Conservation (phyloP, 306 rosid species). For the Sesbania bispinosa region DNA sequence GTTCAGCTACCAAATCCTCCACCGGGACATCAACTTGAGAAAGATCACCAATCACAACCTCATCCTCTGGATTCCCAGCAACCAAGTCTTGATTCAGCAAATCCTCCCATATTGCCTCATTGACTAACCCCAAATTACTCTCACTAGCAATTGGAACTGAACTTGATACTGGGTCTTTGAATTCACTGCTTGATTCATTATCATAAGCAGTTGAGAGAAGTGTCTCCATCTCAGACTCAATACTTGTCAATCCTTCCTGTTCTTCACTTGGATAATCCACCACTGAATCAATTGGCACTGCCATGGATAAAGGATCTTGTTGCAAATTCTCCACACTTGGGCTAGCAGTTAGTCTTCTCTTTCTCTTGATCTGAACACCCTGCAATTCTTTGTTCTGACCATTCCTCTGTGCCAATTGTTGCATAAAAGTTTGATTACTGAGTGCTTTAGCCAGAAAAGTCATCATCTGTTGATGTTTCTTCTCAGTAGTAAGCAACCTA, state of each 20-base stretch:
- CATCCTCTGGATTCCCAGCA: slow-evolving; percentile 51
- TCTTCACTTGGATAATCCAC: slow-evolving; percentile 28
- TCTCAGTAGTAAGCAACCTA: slow-evolving; percentile 60
- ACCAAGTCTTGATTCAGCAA: slow-evolving; percentile 55
- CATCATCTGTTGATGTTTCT: slow-evolving; percentile 68
- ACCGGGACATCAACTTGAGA: slow-evolving; percentile 48
- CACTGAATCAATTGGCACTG: slow-evolving; percentile 20
- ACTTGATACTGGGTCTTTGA: slow-evolving; percentile 30
- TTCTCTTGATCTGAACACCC: slow-evolving; percentile 47
- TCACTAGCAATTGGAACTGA: slow-evolving; percentile 22
- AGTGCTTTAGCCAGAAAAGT: slow-evolving; percentile 72
- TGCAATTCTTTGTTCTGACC: slow-evolving; percentile 35
- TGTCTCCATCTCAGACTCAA: slow-evolving; percentile 61
- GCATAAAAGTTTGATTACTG: slow-evolving; percentile 44
- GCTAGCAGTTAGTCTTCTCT: slow-evolving; percentile 58
- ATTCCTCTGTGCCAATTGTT: slow-evolving; percentile 37
- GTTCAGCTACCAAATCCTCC: slow-evolving; percentile 46
- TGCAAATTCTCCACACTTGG: slow-evolving; percentile 60
- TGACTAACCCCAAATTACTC: slow-evolving; percentile 26
- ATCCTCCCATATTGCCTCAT: slow-evolving; percentile 57
- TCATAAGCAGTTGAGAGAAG: slow-evolving; percentile 43
- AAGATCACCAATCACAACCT: slow-evolving; percentile 37
- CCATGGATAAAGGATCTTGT: slow-evolving; percentile 25
- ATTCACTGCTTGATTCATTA: slow-evolving; percentile 49
- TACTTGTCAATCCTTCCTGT: slow-evolving; percentile 34